Evolutionary conservation across 2,329 filamentous ascomycete genomes (phyloP), one percentile per base, ranked within the genome.

Genomic region (Nemania serpens): DNA sequence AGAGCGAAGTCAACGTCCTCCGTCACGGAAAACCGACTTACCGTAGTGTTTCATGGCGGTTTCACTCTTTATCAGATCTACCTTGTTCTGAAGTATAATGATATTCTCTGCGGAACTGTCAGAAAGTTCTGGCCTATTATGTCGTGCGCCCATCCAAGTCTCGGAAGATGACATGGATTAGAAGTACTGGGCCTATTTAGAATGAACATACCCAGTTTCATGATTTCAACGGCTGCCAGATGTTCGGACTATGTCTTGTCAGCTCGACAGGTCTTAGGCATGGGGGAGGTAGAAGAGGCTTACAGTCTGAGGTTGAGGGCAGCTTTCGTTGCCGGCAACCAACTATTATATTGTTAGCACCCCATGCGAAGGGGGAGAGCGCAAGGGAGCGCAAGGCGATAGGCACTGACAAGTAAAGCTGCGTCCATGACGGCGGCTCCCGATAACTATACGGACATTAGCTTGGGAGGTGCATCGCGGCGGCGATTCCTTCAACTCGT

Each of bases 341-440:
- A 66, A 51, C 64, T 66, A 48, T 48, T 33, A 3, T 12, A 39
- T 3, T 7, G 54, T 66, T 49, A 66, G 63, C 22, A 15, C 10
- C 25, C 18, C 11, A 20, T 15, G 9, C n/a, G n/a, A 5, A 10
- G 6, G 11, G 42, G 33, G 9, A 13, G 33, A 41, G 18, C 11
- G 5, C 10, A 9, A 39, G 3, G 41, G 13, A 43, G 36, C 15
- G 22, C 34, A 33, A 33, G 12, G 42, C 39, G 5, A 33, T 39
- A 11, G 22, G 17, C n/a, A 66, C 63, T 97, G 56, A 99, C 85
- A 58, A 99, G 87, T 62, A 99, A 86, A 17, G 95, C 95, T 67
- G 95, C 95, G 79, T 99, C 95, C 95, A 99, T 99, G 85, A 99
- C 95, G 67, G 95, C 95, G 71, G 95, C 95, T 74, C 95, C 95